Evolutionary conservation across 192 early-diverging fungal genomes (phyloP), one percentile per base, ranked within the genome.

Genomic region (Coemansia sp.): DNA sequence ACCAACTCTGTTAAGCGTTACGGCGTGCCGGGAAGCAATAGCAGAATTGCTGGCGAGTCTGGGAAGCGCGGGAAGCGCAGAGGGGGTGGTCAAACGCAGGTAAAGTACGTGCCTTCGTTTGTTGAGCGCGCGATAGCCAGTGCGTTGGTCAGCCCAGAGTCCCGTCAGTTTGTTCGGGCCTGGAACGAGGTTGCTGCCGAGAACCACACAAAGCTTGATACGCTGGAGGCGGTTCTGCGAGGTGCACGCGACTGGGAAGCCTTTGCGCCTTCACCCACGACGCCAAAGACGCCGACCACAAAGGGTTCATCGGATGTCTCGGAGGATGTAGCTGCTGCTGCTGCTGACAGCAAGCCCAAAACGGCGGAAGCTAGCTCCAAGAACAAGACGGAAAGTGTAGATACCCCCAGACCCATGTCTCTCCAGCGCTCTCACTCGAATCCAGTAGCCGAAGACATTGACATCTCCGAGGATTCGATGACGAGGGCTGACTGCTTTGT

Each of bases 141-240:
- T 45, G 88, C 87, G 0, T 64, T 91, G 25, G 82, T 89, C 56
- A 88, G 88, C 57, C 88, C 89, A 22, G 87, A 89, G 75, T 82
- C 83, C 20, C 79, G 89, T 20, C 74, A 79, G 13, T 91, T 82
- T 67, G 69, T 83, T 19, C 79, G 82, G 41, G 84, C 87, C 1
- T 91, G 89, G 89, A 65, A 81, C 22, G 84, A 86, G 36, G 72
- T 88, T 1, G 82, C 86, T 3, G 47, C 59, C 7, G 72, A 78
- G 54, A 81, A 84, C 68, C 67, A 76, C 23, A 72, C 68, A 17
- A 75, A 75, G 55, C 59, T 81, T 6, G 72, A 82, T 17, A 76
- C 73, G 23, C 65, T 91, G 0, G 89, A 91, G 56, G 82, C 89
- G 0, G 59, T 87, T 0, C 70, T 83, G 22, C 77, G 76, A 2